phyloP scores from a whole-genome alignment of 2,329 filamentous ascomycete genomes.

The Cryoendolithus antarcticus region DNA sequence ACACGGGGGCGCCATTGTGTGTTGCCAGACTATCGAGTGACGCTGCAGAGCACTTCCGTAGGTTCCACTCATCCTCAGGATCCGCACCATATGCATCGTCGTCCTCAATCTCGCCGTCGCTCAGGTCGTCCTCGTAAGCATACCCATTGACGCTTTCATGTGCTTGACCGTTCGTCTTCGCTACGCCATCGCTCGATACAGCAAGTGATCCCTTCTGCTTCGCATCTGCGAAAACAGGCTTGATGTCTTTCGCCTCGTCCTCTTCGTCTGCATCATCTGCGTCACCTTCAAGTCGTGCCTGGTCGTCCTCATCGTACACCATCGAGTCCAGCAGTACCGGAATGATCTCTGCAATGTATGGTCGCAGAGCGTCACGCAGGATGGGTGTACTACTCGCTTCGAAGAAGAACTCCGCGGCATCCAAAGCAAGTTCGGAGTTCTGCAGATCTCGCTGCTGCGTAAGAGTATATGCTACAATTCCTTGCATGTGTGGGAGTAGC shows the following conservation, averaged over 20 bases:
- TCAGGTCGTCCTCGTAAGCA: conserved; percentile 50
- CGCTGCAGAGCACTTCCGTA: conserved; percentile 93
- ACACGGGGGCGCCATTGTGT: conserved; percentile 78
- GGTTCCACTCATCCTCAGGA: conserved; percentile 85
- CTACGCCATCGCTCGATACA: conserved; percentile 29
- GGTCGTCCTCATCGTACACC: conserved; percentile 93
- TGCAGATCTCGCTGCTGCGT: conserved; percentile 69
- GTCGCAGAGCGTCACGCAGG: conserved; percentile 62
- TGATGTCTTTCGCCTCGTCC: conserved; percentile 81
- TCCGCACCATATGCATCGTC: conserved; percentile 59
- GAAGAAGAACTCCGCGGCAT: conserved; percentile 96
- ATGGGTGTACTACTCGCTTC: conserved; percentile 79
- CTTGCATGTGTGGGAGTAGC: conserved; percentile 74
- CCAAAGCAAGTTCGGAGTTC: conserved; percentile 80
- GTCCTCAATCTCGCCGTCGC: conserved; percentile 78
- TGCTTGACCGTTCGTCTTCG: conserved; percentile 41
- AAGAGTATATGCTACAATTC: conserved; percentile 86
- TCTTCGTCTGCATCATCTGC: conserved; percentile 78
- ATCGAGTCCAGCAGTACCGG: conserved; percentile 87
- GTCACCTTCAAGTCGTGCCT: conserved; percentile 68
- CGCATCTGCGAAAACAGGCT: conserved; percentile 68
- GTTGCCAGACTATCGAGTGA: conserved; percentile 88
- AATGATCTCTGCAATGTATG: conserved; percentile 72
- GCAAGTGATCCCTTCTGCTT: conserved; percentile 45
- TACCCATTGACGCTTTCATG: conserved; percentile 27